Percentiles rank a stretch among this genome's conserved stretches.
phyloP scores from a whole-genome alignment of 441 rosid species.

The Omphalea diandra region DNA sequence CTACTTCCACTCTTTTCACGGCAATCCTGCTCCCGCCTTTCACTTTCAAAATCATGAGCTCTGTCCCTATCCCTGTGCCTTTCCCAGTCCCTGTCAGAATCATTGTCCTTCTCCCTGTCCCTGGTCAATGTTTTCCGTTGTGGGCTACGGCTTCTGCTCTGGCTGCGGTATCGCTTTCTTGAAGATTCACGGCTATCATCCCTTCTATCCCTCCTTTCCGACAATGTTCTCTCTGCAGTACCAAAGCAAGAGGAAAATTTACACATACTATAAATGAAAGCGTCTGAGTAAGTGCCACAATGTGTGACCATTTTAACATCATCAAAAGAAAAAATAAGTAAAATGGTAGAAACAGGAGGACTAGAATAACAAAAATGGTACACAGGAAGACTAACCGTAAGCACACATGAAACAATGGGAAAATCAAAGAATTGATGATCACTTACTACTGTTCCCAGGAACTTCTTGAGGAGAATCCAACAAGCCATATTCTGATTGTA shows the following conservation, averaged over 20 bases:
- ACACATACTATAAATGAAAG: not conserved
- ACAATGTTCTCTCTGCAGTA: constrained; percentile 59
- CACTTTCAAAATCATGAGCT: constrained; percentile 41
- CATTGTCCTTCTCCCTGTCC: constrained; percentile 59
- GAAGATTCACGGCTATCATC: constrained; percentile 64
- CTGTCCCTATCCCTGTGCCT: constrained; percentile 53
- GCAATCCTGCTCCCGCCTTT: constrained; percentile 51
- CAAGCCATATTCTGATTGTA: constrained; percentile 74
- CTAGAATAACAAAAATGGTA: too few relatives aligned
- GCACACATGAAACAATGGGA: not conserved
- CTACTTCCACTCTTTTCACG: constrained; percentile 87
- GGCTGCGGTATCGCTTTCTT: constrained; percentile 77
- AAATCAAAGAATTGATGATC: not conserved
- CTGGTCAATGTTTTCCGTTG: constrained; percentile 59
- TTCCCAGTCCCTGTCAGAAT: constrained; percentile 47
- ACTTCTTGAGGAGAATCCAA: constrained; percentile 44
- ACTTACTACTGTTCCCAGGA: constrained; percentile 57
- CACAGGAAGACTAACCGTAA: not conserved
- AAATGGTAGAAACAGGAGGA: not conserved
- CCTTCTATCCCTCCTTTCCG: constrained; percentile 64
- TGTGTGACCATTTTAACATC: not conserved
- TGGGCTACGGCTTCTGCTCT: constrained; percentile 71
- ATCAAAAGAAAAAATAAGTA: not conserved
- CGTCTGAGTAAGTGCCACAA: not conserved
- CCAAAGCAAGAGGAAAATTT: not conserved